Evolutionary conservation across 345 rosid species (phyloP).

Genomic region (Bruguiera parviflora): DNA sequence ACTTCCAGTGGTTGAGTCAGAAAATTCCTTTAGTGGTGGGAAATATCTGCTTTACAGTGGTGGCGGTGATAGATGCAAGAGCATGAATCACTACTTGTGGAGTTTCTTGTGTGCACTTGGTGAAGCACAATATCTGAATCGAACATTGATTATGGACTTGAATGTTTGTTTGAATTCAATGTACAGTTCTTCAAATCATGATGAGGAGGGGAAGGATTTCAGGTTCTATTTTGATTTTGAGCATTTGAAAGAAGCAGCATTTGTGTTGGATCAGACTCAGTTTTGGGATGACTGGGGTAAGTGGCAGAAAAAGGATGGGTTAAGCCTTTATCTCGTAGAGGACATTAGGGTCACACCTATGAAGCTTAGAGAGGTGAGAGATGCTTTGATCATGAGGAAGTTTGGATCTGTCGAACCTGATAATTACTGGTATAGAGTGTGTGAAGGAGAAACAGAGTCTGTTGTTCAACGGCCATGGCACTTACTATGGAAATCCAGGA

Average conservation of each 20-base stretch:
- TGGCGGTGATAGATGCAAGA: constrained; percentile 91
- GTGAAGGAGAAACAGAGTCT: constrained; percentile 86
- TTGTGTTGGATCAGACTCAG: constrained; percentile 78
- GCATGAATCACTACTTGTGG: constrained; percentile 95
- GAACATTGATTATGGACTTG: constrained; percentile 89
- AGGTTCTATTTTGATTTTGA: constrained; percentile 92
- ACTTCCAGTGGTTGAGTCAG: constrained; percentile 69
- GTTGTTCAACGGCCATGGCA: constrained; percentile 81
- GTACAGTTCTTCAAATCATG: constrained; percentile 64
- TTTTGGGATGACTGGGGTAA: constrained; percentile 82
- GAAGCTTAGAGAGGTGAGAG: constrained; percentile 63
- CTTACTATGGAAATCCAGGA: constrained; percentile 83
- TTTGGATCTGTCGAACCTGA: constrained; percentile 88
- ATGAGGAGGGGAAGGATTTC: constrained; percentile 94
- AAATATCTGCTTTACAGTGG: constrained; percentile 74
- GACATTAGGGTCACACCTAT: constrained; percentile 64
- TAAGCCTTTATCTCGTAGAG: constrained; percentile 65
- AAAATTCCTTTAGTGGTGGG: constrained; percentile 55
- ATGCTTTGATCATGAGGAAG: constrained; percentile 83
- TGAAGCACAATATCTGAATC: constrained; percentile 88
- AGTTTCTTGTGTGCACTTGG: constrained; percentile 94
- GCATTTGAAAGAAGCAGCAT: constrained; percentile 82
- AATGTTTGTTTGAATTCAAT: constrained; percentile 68
- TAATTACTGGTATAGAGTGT: constrained; percentile 95
- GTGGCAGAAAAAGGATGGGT: constrained; percentile 55